Evolutionary conservation across 2,329 filamentous ascomycete genomes (phyloP).

Genomic region (Fusarium sp.): DNA sequence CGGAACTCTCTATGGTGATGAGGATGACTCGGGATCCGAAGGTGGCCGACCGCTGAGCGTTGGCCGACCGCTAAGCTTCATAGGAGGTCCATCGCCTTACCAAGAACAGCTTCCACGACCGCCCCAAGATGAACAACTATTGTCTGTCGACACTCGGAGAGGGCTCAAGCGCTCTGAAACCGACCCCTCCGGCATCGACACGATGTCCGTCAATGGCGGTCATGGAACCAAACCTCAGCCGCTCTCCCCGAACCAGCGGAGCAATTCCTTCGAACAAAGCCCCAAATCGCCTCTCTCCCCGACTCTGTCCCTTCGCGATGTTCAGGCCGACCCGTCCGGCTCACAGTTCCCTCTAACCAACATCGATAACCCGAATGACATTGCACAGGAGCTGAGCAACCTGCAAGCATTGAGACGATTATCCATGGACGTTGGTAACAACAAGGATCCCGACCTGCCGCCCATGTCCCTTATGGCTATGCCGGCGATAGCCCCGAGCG

Average conservation of each 20-base stretch:
- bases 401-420: conserved; percentile 90
- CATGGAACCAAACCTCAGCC: conserved; percentile 61
- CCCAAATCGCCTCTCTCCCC: conserved; percentile 66
- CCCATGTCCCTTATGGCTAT: conserved; percentile 78
- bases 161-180: conserved; percentile 63
- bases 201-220: conserved; percentile 51
- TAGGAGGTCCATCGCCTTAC: conserved; percentile 67
- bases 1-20: conserved; percentile 89
- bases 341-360: conserved; percentile 86
- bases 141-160: conserved; percentile 57
- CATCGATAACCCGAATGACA: conserved; percentile 89
- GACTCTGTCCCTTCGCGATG: conserved; percentile 68
- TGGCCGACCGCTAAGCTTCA: conserved; percentile 81
- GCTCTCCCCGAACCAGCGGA: conserved; percentile 59
- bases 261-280: conserved; percentile 58
- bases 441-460: conserved; percentile 81
- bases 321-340: conserved; percentile 73
- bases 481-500: conserved; percentile 79
- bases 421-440: conserved; percentile 92
- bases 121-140: conserved; percentile 51
- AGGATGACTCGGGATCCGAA: conserved; percentile 73
- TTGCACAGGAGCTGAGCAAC: conserved; percentile 93
- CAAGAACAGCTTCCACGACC: conserved; percentile 64
- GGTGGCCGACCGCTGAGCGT: conserved; percentile 76
- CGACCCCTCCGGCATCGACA: conserved; percentile 57